A percentile compares a stretch with the other conserved stretches of the same genome.
Evolutionary conservation across 1,284 basidiomycete genomes (phyloP).

Genomic region (Leccinum solheimii): DNA sequence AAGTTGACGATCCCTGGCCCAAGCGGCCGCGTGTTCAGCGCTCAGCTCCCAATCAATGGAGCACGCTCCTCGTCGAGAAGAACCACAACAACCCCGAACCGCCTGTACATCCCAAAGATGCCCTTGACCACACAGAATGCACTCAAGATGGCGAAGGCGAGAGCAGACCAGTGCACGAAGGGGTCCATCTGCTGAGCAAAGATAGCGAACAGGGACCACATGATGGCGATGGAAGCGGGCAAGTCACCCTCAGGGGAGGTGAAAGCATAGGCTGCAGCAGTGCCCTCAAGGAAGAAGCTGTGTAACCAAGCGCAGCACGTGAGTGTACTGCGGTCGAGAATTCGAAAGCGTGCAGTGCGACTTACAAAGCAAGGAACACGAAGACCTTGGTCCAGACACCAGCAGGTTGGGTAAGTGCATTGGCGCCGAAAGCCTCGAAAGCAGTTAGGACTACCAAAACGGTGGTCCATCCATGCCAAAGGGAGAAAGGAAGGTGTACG

Average conservation of each 20-base stretch:
- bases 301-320: conserved; percentile 1
- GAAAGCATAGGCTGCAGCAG: conserved; percentile 89
- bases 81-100: conserved; percentile 45
- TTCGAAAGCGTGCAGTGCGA: conserved; percentile 9
- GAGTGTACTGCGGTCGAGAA: conserved; percentile 9
- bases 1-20: not conserved
- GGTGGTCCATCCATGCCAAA: conserved; percentile 95
- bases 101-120: conserved; percentile 50
- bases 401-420: conserved; percentile 63
- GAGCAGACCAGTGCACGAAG: conserved; percentile 89
- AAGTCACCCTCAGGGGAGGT: conserved; percentile 88
- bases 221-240: conserved; percentile 83
- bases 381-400: conserved; percentile 93
- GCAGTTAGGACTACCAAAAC: conserved; percentile 86
- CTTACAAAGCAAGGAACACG: conserved; percentile 84
- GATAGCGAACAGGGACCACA: conserved; percentile 82
- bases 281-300: conserved; percentile 91
- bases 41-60: conserved; percentile 57
- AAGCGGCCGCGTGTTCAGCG: conserved; percentile 6
- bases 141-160: conserved; percentile 85
- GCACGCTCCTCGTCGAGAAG: conserved; percentile 85
- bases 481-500: conserved; percentile 85
- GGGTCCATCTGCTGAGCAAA: conserved; percentile 64
- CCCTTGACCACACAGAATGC: conserved; percentile 84
- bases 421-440: conserved; percentile 89